These are phyloP conservation scores for Hypoxylon sp. DNA, from an alignment of 2,329 filamentous ascomycete species.

Conservation along the genomic window DNA sequence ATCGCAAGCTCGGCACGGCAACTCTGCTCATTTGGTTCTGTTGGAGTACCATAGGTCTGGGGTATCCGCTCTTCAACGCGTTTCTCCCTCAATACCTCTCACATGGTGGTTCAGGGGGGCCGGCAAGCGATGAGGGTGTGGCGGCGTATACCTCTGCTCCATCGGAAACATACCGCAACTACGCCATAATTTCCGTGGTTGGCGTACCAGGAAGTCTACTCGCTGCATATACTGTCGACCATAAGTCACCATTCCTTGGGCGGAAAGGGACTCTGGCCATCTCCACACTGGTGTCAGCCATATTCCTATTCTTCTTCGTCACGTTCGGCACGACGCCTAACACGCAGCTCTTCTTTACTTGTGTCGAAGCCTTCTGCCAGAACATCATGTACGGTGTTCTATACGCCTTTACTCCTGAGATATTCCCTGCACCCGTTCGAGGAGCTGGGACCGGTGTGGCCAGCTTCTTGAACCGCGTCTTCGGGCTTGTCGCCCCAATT, in stretches of 20 bases:
- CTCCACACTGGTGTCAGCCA: constrained; percentile 76
- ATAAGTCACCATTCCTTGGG: constrained; percentile 73
- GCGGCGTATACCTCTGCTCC: constrained; percentile 51
- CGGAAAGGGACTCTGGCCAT: constrained; percentile 79
- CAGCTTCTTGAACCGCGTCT: constrained; percentile 78
- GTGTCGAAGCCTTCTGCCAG: constrained; percentile 78
- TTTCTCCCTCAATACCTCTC: constrained; percentile 91
- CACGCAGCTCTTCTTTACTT: constrained; percentile 76
- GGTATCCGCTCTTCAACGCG: constrained; percentile 89
- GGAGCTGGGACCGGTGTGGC: constrained; percentile 81
- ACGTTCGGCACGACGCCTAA: constrained; percentile 69
- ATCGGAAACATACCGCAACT: constrained; percentile 79
- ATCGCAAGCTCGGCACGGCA: constrained; percentile 65
- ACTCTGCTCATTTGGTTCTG: constrained; percentile 79
- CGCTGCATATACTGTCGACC: constrained; percentile 79
- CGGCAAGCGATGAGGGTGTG: constrained; percentile 52
- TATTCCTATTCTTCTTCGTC: constrained; percentile 79
- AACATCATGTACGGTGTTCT: constrained; percentile 85
- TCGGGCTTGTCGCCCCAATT: constrained; percentile 77
- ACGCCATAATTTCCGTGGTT: constrained; percentile 82
- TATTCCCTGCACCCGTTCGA: constrained; percentile 80
- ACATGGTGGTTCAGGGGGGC: constrained; percentile 63
- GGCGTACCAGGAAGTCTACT: constrained; percentile 84
- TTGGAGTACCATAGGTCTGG: constrained; percentile 88
- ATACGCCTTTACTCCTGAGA: constrained; percentile 83